Base-by-base conservation (phyloP, 345 rosid species). In the Mangifera indica region DNA sequence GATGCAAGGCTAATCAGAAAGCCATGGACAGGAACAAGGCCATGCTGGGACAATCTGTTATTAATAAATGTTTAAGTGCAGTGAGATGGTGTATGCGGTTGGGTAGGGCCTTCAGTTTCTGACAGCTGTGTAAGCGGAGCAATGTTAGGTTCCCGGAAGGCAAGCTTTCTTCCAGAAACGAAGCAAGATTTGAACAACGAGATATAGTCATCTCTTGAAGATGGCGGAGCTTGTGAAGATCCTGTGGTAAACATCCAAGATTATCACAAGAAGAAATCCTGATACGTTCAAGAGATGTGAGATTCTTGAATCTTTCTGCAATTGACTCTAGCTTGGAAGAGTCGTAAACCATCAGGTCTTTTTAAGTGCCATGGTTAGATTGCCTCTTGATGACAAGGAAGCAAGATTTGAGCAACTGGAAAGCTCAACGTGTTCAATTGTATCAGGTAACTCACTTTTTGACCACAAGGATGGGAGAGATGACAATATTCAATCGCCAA, bases 121-220 rank as follows among this genome's bases (percentile, higher is more conserved):
- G 15, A 52, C 63, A 65, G 0, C 15, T 7, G 11, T 0, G 4
- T 6, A 73, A 64, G 53, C 5, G 1, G 46, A 73, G 57, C 37
- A 5, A 13, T 20, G 10, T 49, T 18, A 72, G 58, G 10, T 40
- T 51, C 14, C 52, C 13, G 9, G 60, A 22, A 20, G 59, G 75
- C 54, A 72, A 17, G 7, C 75, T 68, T 32, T 37, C 67, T 29
- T 32, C 51, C 5, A 60, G 60, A 9, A 71, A 49, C 15, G 67
- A 60, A 12, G 21, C 60, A 8, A 71, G 1, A 49, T 17, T 21
- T 12, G 22, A 14, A 51, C 74, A 71, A 0, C 2, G 1, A 0
- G 4, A 0, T 49, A 37, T 49, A 9, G n/a, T 7, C 7, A 60
- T 18, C 60, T 71, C 60, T 12, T 17, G 37, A 51, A 72, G 75